A percentile compares a stretch with the other conserved stretches of the same genome.
Evolutionary conservation across 78 protist genomes (phyloP).

Genomic region (Dictyostelium purpureum): DNA sequence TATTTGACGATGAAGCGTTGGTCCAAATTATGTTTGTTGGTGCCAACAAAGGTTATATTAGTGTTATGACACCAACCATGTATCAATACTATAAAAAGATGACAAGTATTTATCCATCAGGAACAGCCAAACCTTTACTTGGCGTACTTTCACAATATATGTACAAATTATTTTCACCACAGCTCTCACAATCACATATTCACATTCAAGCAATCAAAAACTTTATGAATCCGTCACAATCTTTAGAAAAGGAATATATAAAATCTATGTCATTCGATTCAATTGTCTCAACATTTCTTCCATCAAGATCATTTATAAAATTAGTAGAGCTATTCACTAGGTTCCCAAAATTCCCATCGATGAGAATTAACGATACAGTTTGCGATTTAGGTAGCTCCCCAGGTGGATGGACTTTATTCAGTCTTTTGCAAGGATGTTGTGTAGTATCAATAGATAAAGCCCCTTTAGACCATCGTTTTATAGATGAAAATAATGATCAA

Average conservation of each 20-base stretch:
- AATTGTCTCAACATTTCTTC: background rate
- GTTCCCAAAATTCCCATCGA: background rate
- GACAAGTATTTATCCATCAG: background rate
- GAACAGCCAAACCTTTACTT: background rate
- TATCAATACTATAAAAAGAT: background rate
- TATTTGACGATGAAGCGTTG: background rate
- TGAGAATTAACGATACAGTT: background rate
- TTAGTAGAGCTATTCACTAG: background rate
- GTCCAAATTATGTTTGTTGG: background rate
- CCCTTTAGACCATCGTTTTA: background rate
- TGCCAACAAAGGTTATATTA: background rate
- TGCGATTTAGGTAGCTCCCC: slow-evolving; percentile 42
- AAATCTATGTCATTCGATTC: background rate
- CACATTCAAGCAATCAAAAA: background rate
- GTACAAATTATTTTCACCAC: background rate
- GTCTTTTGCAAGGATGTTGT: slow-evolving; percentile 10
- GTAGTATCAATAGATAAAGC: slow-evolving; percentile 37
- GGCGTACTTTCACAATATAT: background rate
- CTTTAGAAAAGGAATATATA: background rate
- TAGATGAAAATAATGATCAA: background rate
- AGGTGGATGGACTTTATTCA: slow-evolving; percentile 48
- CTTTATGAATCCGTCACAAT: background rate
- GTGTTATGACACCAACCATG: slow-evolving; percentile 15
- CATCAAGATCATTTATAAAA: slow-evolving; percentile 28
- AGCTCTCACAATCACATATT: background rate